phyloP scores from a whole-genome alignment of 2,329 filamentous ascomycete species.

The Aureobasidium namibiae region DNA sequence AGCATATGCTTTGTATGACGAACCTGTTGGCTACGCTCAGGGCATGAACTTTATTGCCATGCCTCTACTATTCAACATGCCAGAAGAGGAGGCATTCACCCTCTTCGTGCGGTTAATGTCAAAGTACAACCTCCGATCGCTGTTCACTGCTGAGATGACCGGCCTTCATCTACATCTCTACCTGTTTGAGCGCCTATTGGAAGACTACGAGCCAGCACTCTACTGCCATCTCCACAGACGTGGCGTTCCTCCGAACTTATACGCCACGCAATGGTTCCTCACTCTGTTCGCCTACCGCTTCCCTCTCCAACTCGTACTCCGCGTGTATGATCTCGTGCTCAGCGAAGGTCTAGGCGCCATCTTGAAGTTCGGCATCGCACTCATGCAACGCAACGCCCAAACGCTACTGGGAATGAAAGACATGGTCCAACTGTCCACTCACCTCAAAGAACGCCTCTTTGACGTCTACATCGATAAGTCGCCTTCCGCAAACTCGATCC shows the following conservation, averaged over 20 bases:
- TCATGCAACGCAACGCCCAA: slow-evolving; percentile 90
- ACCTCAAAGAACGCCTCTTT: slow-evolving; percentile 88
- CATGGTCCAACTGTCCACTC: slow-evolving; percentile 80
- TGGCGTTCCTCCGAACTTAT: slow-evolving; percentile 82
- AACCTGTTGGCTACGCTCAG: slow-evolving; percentile 90
- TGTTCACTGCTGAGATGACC: slow-evolving; percentile 95
- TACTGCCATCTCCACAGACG: slow-evolving; percentile 89
- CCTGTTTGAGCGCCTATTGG: slow-evolving; percentile 87
- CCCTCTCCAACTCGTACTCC: slow-evolving; percentile 86
- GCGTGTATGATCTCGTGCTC: slow-evolving; percentile 91
- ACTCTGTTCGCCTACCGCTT: slow-evolving; percentile 98
- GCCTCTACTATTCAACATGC: slow-evolving; percentile 96
- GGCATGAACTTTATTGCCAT: slow-evolving; percentile 99
- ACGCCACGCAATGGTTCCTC: slow-evolving; percentile 98
- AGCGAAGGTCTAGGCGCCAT: slow-evolving; percentile 86
- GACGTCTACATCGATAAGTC: slow-evolving; percentile 95
- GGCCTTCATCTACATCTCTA: slow-evolving; percentile 89
- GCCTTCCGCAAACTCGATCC: slow-evolving; percentile 82
- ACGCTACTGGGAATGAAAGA: slow-evolving; percentile 76
- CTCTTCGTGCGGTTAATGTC: slow-evolving; percentile 92
- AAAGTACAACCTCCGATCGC: slow-evolving; percentile 83
- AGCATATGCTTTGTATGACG: slow-evolving; percentile 91
- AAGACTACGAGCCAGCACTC: slow-evolving; percentile 87
- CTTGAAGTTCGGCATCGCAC: slow-evolving; percentile 83
- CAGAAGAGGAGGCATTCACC: slow-evolving; percentile 93